Evolutionary conservation across 2,329 filamentous ascomycete genomes (phyloP).

Genomic region (Coniosporium tulheliwenetii): DNA sequence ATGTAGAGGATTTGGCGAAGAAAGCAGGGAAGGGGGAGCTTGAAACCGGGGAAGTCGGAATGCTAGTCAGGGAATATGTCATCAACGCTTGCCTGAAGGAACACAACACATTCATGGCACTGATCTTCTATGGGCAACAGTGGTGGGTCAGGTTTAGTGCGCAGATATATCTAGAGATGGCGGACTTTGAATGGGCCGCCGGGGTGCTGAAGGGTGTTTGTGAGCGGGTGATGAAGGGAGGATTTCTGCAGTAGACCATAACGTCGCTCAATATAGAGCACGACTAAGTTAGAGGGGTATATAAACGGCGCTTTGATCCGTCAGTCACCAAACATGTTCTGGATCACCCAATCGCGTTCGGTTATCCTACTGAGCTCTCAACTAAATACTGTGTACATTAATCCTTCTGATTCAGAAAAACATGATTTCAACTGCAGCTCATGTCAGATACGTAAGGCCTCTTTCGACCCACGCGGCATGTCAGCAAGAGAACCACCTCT

Average conservation of each 20-base stretch:
- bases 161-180: slow-evolving; percentile 69
- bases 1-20: slow-evolving; percentile 10
- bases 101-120: slow-evolving; percentile 58
- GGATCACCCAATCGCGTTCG: no score
- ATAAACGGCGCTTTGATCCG: no score
- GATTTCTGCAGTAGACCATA: slow-evolving; percentile 14
- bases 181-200: slow-evolving; percentile 61
- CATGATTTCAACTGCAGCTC: no score
- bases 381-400: no score
- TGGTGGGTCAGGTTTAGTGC: slow-evolving; percentile 63
- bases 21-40: slow-evolving; percentile 7
- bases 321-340: no score
- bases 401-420: no score
- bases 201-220: slow-evolving; percentile 42
- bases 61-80: slow-evolving; percentile 41
- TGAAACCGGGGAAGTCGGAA: slow-evolving; percentile 3
- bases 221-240: slow-evolving; percentile 31
- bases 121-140: slow-evolving; percentile 43
- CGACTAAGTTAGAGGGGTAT: no score
- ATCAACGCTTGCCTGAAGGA: slow-evolving; percentile 30
- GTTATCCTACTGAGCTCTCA: no score
- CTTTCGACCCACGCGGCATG: no score
- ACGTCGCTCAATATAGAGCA: no score
- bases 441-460: no score
- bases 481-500: no score